phyloP scores from a whole-genome alignment of 768 basidiomycete species.

The Stropharia rugosoannulata region DNA sequence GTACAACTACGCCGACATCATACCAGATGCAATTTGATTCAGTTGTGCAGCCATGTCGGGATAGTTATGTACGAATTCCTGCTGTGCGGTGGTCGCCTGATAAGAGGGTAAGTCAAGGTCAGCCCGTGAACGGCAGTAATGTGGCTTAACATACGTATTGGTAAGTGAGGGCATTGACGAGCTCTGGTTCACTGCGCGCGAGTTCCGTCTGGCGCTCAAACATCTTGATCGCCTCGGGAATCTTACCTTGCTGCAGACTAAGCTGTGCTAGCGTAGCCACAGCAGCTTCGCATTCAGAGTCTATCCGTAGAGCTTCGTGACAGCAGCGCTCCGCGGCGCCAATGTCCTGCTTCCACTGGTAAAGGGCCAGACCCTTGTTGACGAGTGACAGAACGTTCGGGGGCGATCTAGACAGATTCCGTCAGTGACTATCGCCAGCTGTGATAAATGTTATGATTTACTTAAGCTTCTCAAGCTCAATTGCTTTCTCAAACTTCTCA shows the following conservation, averaged over 20 bases:
- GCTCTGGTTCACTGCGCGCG: slow-evolving; percentile 88
- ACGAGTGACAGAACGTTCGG: slow-evolving; percentile 91
- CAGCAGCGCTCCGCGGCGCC: slow-evolving; percentile 81
- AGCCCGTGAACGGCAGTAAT: not conserved
- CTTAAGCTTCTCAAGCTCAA: slow-evolving; percentile 84
- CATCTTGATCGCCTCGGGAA: slow-evolving; percentile 82
- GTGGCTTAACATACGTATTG: slow-evolving; percentile 56
- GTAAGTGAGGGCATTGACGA: slow-evolving; percentile 75
- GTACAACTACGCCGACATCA: not conserved
- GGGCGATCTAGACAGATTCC: slow-evolving; percentile 28
- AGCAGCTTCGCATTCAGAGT: slow-evolving; percentile 94
- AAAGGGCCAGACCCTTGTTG: slow-evolving; percentile 96
- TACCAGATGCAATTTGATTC: slow-evolving; percentile 34
- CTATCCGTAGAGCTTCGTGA: slow-evolving; percentile 82
- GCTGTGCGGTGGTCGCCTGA: slow-evolving; percentile 80
- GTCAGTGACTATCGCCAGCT: not conserved
- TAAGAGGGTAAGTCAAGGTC: slow-evolving; percentile 6
- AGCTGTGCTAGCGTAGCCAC: slow-evolving; percentile 95
- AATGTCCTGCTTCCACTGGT: slow-evolving; percentile 94
- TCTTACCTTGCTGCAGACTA: slow-evolving; percentile 85
- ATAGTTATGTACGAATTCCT: slow-evolving; percentile 80
- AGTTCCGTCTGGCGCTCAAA: slow-evolving; percentile 83
- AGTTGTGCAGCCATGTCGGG: slow-evolving; percentile 82
- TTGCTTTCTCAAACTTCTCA: slow-evolving; percentile 89
- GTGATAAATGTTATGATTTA: slow-evolving; percentile 27